Base-by-base conservation (phyloP, 441 rosid species). In the Gossypium aridum region DNA sequence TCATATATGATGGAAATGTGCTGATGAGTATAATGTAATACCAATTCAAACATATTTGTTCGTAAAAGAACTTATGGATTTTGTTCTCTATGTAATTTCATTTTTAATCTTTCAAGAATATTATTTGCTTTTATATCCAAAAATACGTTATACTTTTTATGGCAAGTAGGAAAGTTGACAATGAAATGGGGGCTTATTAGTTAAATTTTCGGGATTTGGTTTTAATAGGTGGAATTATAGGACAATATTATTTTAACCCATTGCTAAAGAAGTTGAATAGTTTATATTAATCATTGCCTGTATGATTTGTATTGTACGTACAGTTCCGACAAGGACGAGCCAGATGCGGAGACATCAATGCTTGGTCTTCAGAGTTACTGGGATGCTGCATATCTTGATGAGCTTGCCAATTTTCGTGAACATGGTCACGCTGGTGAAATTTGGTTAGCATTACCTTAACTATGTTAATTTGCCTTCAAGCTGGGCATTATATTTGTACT, bases 341-440 rank as follows among this genome's bases (percentile, higher is more conserved):
- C 90, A 9, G 64, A 59, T 61, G 98, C 86, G 23, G 85, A 85
- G 73, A 74, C 85, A 51, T 92, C 99, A 45, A 82, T 91, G 96
- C 85, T 92, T 53, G 99, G 99, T 75, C 92, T 85, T 61, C 99
- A 89, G 77, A 92, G 93, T 86, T 91, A 95, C 66, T 95, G 99
- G 99, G 87, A 95, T 83, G 79, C 94, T 68, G 96, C 99, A 4
- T 95, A 92, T 79, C 91, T 97, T 0, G 96, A 89, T 74, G 99
- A 92, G 87, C 83, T 95, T 77, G 73, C 90, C 6, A 94, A 91
- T 75, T 94, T 92, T 75, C 83, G 85, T 75, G 97, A 91, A 80
- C 99, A 92, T 80, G 99, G 99, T 54, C 99, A 90, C 79, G 72
- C 85, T n/a, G 99, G 99, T 61, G 99, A 95, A 92, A 90, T 92